A percentile compares a stretch with the other conserved stretches of the same genome.
Evolutionary conservation across 2,329 filamentous ascomycete species (phyloP).

Genomic region (Colletotrichum eleusines): DNA sequence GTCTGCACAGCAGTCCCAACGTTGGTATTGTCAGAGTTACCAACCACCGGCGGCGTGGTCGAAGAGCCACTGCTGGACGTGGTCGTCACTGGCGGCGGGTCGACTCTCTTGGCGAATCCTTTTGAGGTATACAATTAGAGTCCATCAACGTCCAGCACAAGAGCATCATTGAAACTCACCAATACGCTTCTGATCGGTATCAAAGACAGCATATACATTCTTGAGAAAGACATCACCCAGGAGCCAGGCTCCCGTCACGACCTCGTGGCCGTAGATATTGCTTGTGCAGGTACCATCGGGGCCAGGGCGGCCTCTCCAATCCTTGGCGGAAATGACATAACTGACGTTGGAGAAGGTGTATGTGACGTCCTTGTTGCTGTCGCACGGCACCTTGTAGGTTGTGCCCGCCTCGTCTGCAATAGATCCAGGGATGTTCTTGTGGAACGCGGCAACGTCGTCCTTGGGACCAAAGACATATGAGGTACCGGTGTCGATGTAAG

Average conservation of each 20-base stretch:
- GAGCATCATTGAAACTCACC: constrained; percentile 57
- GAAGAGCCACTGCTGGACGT: constrained; percentile 11
- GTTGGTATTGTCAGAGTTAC: constrained; percentile 26
- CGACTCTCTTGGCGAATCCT: constrained; percentile 55
- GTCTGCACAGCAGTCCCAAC: constrained; percentile 37
- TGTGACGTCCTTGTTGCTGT: constrained; percentile 69
- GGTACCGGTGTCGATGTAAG: constrained; percentile 88
- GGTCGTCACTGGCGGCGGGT: constrained; percentile 42
- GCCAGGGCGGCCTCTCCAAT: constrained; percentile 72
- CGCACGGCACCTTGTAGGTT: constrained; percentile 80
- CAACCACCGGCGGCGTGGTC: constrained; percentile 26
- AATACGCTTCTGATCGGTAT: constrained; percentile 75
- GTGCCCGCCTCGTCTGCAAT: constrained; percentile 64
- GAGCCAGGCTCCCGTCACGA: constrained; percentile 79
- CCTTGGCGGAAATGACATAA: constrained; percentile 75
- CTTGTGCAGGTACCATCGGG: constrained; percentile 69
- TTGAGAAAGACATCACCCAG: constrained; percentile 88
- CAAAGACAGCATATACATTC: constrained; percentile 90
- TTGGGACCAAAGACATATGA: constrained; percentile 81
- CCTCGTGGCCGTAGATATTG: constrained; percentile 79
- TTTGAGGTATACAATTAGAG: constrained; percentile 32
- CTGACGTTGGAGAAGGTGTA: constrained; percentile 76
- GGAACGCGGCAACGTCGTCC: constrained; percentile 72
- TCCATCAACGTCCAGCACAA: neutral
- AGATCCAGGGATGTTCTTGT: constrained; percentile 75